Base-by-base conservation (phyloP, 306 rosid species). In the Rosa persica region DNA sequence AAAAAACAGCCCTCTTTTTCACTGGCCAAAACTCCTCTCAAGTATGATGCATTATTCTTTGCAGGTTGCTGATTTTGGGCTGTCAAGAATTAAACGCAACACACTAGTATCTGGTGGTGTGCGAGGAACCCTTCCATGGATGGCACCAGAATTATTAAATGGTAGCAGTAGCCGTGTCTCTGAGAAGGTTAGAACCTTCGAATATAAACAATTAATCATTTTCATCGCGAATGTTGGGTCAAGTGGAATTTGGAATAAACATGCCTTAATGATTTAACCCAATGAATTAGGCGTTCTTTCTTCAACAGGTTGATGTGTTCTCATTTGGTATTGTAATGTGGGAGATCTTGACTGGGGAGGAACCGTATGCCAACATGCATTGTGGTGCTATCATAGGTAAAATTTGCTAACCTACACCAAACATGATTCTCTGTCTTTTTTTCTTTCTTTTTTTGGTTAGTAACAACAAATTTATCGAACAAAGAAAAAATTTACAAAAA, bases 71-170 rank as follows among this genome's bases (percentile, higher is more conserved):
- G 96, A 96, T 86, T 96, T 96, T 76, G 99, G 98, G 34, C 82
- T 96, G 78, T 93, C 99, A 15, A 90, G 92, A 89, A 96, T 96
- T 62, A 93, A 91, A 68, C 85, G 90, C 70, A 96, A 96, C 85
- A 96, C 99, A 19, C 86, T 96, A 43, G 94, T 93, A 75, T 90
- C 97, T 9, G 98, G 98, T 69, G 99, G 99, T 65, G 98, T 93
- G 25, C 78, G 97, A 82, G 99, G 99, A 76, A 93, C 99, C 66
- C 99, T 96, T 78, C 98, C 99, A 38, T 96, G 98, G 98, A 96
- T 93, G 98, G 99, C 98, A 15, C 99, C 99, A 0, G 99, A 96
- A 75, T 79, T 96, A 82, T 84, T 96, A 47, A 91, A 88, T 76
- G 94, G 99, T 44, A 85, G 90, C 82, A 93, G 94, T 78, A 88